phyloP scores from a whole-genome alignment of 768 basidiomycete genomes.

The Lactifluus piperatus region DNA sequence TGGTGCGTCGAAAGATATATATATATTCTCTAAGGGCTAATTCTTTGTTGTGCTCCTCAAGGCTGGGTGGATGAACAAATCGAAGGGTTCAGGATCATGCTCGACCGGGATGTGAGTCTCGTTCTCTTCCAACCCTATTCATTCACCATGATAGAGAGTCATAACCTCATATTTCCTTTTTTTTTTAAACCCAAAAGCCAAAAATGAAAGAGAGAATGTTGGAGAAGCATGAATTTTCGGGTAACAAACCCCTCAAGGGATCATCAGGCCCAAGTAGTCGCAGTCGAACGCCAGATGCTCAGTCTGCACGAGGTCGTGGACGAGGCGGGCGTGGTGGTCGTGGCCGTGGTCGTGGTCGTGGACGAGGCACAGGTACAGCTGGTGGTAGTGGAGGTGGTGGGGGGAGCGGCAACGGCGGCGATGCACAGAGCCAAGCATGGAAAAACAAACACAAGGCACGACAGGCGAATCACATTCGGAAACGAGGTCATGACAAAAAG shows the following conservation, averaged over 20 bases:
- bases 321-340: constrained; percentile 17
- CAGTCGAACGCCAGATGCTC: constrained; percentile 6
- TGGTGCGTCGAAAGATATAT: constrained; percentile 31
- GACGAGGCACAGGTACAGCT: constrained; percentile 21
- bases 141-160: too few species aligned
- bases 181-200: constrained; percentile 38
- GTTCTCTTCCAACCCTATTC: neutral
- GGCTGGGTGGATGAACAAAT: constrained; percentile 81
- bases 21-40: too few species aligned
- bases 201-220: constrained; percentile 60
- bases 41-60: neutral
- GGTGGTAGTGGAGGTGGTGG: constrained; percentile 23
- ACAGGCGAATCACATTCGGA: constrained; percentile 62
- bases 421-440: constrained; percentile 49
- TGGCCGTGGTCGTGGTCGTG: constrained; percentile 25
- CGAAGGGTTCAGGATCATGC: constrained; percentile 87
- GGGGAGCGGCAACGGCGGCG: constrained; percentile 32
- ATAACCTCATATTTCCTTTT: too few species aligned
- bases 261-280: constrained; percentile 5
- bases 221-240: constrained; percentile 67
- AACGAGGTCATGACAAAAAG: constrained; percentile 85
- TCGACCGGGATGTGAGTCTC: constrained; percentile 72
- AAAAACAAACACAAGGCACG: constrained; percentile 75
- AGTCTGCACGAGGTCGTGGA: constrained; percentile 15
- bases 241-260: constrained; percentile 37